Conservation (phyloP, 1,139 yeast species). For the Hyphopichia buzzinii region DNA sequence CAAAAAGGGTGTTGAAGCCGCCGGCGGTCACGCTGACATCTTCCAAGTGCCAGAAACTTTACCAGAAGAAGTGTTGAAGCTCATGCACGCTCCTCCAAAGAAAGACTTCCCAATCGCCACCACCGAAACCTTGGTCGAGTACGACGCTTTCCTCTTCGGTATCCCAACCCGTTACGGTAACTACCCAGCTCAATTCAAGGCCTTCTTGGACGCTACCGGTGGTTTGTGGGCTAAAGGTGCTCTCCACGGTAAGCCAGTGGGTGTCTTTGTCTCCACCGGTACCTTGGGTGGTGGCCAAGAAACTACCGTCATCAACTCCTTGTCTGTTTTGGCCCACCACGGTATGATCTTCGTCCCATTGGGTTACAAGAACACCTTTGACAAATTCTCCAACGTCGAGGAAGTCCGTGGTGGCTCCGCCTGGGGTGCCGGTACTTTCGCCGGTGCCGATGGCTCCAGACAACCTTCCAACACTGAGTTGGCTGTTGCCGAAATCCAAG, state of each 20-base stretch:
- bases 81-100: conserved; percentile 33
- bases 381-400: conserved; percentile 19
- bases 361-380: conserved; percentile 24
- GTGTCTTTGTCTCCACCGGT: conserved; percentile 37
- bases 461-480: conserved; percentile 31
- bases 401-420: conserved; percentile 42
- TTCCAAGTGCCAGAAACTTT: conserved; percentile 40
- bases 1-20: conserved; percentile 35
- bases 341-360: conserved; percentile 39
- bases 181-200: conserved; percentile 38
- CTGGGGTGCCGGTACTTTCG: conserved; percentile 43
- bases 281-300: conserved; percentile 43
- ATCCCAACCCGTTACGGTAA: conserved; percentile 40
- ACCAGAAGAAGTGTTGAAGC: conserved; percentile 24
- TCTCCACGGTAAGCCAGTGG: conserved; percentile 37
- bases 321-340: conserved; percentile 35
- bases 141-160: conserved; percentile 40
- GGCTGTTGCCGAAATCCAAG: conserved; percentile 33
- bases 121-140: conserved; percentile 27
- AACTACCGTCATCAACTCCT: conserved; percentile 31
- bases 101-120: conserved; percentile 33
- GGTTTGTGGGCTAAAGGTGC: conserved; percentile 38
- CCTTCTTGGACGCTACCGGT: conserved; percentile 40
- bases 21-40: conserved; percentile 38
- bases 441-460: conserved; percentile 39